phyloP scores from a whole-genome alignment of 2,329 filamentous ascomycete genomes.

The Nemania diffusa region DNA sequence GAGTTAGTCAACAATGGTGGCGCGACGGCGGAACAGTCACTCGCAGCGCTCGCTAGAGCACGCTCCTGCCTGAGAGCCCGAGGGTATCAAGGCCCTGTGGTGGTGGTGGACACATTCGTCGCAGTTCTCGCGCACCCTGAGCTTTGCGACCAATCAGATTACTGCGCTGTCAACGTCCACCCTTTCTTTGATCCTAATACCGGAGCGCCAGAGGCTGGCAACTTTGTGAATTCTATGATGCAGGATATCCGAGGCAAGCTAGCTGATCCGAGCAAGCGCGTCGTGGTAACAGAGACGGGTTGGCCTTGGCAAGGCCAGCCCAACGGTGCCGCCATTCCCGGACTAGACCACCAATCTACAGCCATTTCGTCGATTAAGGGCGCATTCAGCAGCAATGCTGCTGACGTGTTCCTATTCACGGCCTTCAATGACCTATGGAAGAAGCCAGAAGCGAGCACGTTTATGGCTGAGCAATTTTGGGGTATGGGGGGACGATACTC shows the following conservation, averaged over 20 bases:
- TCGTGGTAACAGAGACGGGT: constrained; percentile 83
- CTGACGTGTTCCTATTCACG: constrained; percentile 76
- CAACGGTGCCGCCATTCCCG: constrained; percentile 77
- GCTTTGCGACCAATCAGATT: constrained; percentile 79
- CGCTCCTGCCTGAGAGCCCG: constrained; percentile 66
- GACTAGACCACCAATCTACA: constrained; percentile 69
- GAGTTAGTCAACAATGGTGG: constrained; percentile 77
- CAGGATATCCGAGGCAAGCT: constrained; percentile 56
- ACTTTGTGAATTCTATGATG: constrained; percentile 71
- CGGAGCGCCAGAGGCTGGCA: constrained; percentile 69
- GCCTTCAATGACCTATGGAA: constrained; percentile 88
- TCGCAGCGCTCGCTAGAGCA: constrained; percentile 66
- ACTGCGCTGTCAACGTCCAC: constrained; percentile 84
- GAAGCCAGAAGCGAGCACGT: constrained; percentile 67
- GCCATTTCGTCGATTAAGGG: constrained; percentile 74
- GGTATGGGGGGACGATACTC: constrained; percentile 63
- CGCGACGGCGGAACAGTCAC: constrained; percentile 63
- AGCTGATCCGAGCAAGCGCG: constrained; percentile 61
- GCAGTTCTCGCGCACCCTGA: constrained; percentile 72
- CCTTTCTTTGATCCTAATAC: constrained; percentile 81
- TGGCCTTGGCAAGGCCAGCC: constrained; percentile 78
- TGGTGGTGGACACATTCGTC: constrained; percentile 82
- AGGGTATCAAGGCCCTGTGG: constrained; percentile 78
- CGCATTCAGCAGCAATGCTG: constrained; percentile 62
- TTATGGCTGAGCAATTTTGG: constrained; percentile 81